These are phyloP conservation scores for Malassezia brasiliensis DNA, from an alignment of 1,284 basidiomycete genomes.

Conservation along the genomic window DNA sequence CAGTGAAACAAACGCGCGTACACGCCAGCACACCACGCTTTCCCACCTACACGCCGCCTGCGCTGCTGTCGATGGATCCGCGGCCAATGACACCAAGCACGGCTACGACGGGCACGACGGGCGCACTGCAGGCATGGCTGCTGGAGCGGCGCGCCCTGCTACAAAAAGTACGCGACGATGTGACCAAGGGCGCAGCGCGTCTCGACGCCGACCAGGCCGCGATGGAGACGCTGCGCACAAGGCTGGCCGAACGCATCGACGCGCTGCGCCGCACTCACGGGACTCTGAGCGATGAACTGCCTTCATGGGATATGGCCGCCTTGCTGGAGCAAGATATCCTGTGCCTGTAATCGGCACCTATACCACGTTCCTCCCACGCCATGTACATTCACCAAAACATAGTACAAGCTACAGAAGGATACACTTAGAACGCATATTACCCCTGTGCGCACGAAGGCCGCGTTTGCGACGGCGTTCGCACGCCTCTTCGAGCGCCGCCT, in stretches of 20 bases:
- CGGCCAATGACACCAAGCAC: not conserved
- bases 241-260: not conserved
- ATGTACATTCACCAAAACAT: not conserved
- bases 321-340: slow-evolving; percentile 11
- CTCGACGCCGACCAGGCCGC: not conserved
- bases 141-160: slow-evolving; percentile 14
- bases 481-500: slow-evolving; percentile 75
- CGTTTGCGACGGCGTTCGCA: slow-evolving; percentile 10
- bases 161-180: slow-evolving; percentile 3
- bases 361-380: not conserved
- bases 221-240: not conserved
- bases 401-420: slow-evolving; percentile 5
- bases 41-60: not conserved
- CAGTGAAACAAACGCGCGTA: not conserved
- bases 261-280: not conserved
- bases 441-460: not conserved
- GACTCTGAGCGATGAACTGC: not conserved
- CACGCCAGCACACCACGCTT: not conserved
- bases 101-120: not conserved
- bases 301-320: not conserved
- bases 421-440: not conserved
- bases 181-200: not conserved
- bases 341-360: slow-evolving; percentile 9
- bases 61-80: slow-evolving; percentile 2
- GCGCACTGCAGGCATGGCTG: slow-evolving; percentile 9